Evolutionary conservation across 164 flowering plant genomes (phyloP), one percentile per base, ranked within the genome.

Genomic region (Euptelea pleiosperma): DNA sequence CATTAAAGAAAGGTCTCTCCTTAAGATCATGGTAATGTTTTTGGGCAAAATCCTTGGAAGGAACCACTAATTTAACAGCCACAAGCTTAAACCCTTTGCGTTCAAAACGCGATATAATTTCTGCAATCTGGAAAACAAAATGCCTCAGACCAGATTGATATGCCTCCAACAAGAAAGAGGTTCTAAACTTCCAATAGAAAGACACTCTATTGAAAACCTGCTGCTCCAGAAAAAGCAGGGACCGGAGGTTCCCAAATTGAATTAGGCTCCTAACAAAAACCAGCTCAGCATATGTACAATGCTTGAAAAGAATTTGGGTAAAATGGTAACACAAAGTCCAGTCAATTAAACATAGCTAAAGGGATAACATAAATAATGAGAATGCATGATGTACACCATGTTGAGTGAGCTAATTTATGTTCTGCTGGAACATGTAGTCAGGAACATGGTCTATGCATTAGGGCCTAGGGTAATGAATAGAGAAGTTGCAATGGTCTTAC

Each of bases 61-160:
- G 99, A 63, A 80, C 60, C 37, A 85, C 78, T 19, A 93, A 39
- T 65, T 93, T 93, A 57, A 93, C 77, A 14, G 80, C 99, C 52
- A 93, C 99, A 45, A 93, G 96, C 76, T 93, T 93, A 60, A 65
- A 93, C 1, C 99, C 99, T 67, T 93, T 93, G 40, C 88, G 83
- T 70, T 93, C 99, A 67, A 90, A 93, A 9, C 99, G 92, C 0
- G 96, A 72, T 15, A 93, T 59, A 52, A 93, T 93, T 77, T 93
- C 99, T 62, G 96, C 49, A 62, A 93, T 82, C 97, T 93, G 79
- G 6, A 56, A 70, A 3, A 52, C 52, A 45, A 19, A 53, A 29
- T 43, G 42, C 42, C 47, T 1, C 25, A 30, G 18, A 30, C 22
- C 26, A 12, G 16, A 35, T 15, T n/a, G 18, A 29, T 2, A 49